These are phyloP conservation scores for Hericium erinaceus DNA, from an alignment of 768 basidiomycete species.

Conservation along the genomic window DNA sequence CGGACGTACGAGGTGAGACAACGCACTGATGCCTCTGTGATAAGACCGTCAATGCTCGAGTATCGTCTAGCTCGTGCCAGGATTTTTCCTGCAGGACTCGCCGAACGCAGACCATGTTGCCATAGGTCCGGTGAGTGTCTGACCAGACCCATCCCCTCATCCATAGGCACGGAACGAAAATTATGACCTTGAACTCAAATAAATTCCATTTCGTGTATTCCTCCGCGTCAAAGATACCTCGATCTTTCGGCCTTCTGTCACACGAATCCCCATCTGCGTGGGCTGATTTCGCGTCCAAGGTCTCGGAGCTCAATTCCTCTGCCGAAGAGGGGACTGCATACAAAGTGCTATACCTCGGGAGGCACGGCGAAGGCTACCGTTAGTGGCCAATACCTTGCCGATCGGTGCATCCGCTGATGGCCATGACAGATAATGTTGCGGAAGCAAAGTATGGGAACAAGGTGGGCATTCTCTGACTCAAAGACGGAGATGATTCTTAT, in stretches of 20 bases:
- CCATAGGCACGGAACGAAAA: too few species aligned
- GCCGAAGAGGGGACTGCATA: neutral
- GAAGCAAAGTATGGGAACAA: constrained; percentile 6
- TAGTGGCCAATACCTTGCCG: neutral
- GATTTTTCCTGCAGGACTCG: neutral
- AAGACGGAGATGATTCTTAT: neutral
- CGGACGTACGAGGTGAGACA: too few species aligned
- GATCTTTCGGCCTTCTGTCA: neutral
- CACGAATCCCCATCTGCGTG: neutral
- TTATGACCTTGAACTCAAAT: too few species aligned
- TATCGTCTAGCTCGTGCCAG: neutral
- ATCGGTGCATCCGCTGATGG: neutral
- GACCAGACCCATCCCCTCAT: neutral
- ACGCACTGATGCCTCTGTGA: too few species aligned
- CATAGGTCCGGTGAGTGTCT: neutral
- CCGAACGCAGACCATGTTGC: neutral
- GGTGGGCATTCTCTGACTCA: neutral
- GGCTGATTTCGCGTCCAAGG: neutral
- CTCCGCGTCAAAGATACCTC: neutral
- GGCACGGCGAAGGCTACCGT: constrained; percentile 4
- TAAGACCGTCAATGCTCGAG: too few species aligned
- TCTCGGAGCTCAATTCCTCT: neutral
- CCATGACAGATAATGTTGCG: constrained; percentile 10
- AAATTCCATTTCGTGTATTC: too few species aligned
- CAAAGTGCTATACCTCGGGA: constrained; percentile 1